These are phyloP conservation scores for Rhizophora apiculata DNA, from an alignment of 345 rosid genomes.

Conservation along the genomic window DNA sequence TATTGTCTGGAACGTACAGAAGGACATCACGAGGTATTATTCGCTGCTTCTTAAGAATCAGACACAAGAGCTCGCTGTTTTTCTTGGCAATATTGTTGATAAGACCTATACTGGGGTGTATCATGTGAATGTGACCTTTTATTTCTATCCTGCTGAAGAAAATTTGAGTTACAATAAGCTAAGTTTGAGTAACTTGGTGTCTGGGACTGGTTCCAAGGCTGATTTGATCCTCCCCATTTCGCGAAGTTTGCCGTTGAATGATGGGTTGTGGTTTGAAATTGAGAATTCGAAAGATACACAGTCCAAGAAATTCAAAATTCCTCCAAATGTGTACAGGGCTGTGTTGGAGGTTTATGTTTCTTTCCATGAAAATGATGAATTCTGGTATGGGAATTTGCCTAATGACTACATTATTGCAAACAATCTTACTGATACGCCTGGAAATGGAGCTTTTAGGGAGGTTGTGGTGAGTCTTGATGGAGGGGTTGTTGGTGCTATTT, in stretches of 20 bases:
- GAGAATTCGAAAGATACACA: slow-evolving; percentile 39
- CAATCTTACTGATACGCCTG: slow-evolving; percentile 40
- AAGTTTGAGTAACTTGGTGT: slow-evolving; percentile 10
- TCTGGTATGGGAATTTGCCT: slow-evolving; percentile 70
- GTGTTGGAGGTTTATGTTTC: slow-evolving; percentile 87
- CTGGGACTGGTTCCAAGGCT: slow-evolving; percentile 45
- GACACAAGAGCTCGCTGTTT: slow-evolving; percentile 57
- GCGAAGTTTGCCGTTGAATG: slow-evolving; percentile 53
- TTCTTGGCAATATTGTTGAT: slow-evolving; percentile 63
- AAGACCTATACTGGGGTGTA: slow-evolving; percentile 73
- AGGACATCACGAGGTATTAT: slow-evolving; percentile 78
- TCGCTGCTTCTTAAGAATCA: slow-evolving; percentile 58
- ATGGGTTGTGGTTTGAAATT: slow-evolving; percentile 87
- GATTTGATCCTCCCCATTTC: slow-evolving; percentile 81
- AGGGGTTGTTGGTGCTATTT: slow-evolving; percentile 59
- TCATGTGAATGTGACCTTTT: slow-evolving; percentile 58
- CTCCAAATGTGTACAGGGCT: slow-evolving; percentile 79
- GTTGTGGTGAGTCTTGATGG: slow-evolving; percentile 72
- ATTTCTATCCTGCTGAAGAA: slow-evolving; percentile 52
- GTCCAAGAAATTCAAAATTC: slow-evolving; percentile 54
- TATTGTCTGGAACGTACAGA: slow-evolving; percentile 66
- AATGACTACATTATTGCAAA: slow-evolving; percentile 66
- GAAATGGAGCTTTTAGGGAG: slow-evolving; percentile 94
- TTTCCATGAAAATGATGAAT: slow-evolving; percentile 90
- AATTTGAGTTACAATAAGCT: slow-evolving; percentile 8